Evolutionary conservation across 2,329 filamentous ascomycete species (phyloP).

Genomic region (Claviceps lovelessii): DNA sequence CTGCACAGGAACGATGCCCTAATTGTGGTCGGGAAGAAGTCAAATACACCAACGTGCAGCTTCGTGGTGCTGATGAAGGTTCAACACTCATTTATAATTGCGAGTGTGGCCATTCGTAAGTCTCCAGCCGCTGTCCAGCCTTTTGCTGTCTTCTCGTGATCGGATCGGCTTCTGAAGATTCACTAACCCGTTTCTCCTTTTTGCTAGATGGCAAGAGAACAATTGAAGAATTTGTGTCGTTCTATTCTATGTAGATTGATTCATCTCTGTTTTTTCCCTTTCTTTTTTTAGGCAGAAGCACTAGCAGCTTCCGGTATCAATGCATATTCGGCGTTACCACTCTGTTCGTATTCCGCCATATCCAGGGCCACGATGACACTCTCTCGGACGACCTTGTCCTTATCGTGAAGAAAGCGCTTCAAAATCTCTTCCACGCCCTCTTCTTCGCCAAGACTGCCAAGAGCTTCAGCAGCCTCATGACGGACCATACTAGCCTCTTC

Average conservation of each 20-base stretch:
- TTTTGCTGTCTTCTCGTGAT: neutral
- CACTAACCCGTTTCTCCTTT: neutral
- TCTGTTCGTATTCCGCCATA: slow-evolving; percentile 95
- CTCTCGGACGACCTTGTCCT: slow-evolving; percentile 85
- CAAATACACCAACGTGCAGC: slow-evolving; percentile 69
- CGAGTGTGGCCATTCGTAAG: slow-evolving; percentile 72
- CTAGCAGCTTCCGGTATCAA: slow-evolving; percentile 55
- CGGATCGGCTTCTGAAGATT: slow-evolving; percentile 5
- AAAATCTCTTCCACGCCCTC: slow-evolving; percentile 80
- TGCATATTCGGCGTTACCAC: slow-evolving; percentile 78
- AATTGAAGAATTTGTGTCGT: slow-evolving; percentile 31
- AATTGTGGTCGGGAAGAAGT: slow-evolving; percentile 74
- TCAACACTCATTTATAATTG: slow-evolving; percentile 84
- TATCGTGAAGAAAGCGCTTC: slow-evolving; percentile 72
- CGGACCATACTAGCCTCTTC: slow-evolving; percentile 91
- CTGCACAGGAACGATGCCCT: slow-evolving; percentile 54
- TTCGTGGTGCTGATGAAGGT: slow-evolving; percentile 89
- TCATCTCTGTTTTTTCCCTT: neutral
- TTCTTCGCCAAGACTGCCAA: slow-evolving; percentile 86
- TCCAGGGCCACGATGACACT: slow-evolving; percentile 91
- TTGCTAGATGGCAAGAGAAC: slow-evolving; percentile 39
- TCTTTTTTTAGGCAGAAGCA: slow-evolving; percentile 23
- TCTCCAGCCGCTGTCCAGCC: slow-evolving; percentile 3
- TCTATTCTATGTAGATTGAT: neutral
- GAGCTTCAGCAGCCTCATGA: slow-evolving; percentile 90